These are phyloP conservation scores for Bipolaris sorokiniana DNA, from an alignment of 2,329 filamentous ascomycete genomes.

Conservation along the genomic window DNA sequence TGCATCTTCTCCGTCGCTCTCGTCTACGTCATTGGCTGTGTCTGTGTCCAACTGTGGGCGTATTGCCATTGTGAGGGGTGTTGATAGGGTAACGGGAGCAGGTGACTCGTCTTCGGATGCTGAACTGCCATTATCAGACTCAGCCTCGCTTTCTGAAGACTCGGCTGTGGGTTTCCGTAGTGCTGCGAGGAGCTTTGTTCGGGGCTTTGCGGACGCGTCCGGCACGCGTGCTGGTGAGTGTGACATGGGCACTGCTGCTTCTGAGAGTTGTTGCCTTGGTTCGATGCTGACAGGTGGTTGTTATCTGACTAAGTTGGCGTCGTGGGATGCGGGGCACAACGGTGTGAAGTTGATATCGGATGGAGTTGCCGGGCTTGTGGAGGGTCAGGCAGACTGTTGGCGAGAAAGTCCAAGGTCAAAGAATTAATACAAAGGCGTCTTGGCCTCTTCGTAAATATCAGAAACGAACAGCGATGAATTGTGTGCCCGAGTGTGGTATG, in stretches of 20 bases:
- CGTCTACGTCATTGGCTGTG: slow-evolving; percentile 29
- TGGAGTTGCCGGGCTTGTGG: not conserved
- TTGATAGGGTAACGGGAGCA: slow-evolving; percentile 47
- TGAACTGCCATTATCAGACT: slow-evolving; percentile 43
- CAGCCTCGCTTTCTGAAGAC: slow-evolving; percentile 51
- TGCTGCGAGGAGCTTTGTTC: slow-evolving; percentile 29
- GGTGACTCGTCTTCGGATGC: slow-evolving; percentile 31
- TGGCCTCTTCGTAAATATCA: not conserved
- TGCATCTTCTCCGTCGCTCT: slow-evolving; percentile 48
- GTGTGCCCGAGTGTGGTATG: slow-evolving; percentile 1
- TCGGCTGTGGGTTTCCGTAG: slow-evolving; percentile 24
- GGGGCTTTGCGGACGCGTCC: slow-evolving; percentile 29
- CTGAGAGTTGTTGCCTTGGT: not conserved
- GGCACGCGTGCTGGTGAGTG: slow-evolving; percentile 10
- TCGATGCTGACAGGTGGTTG: not conserved
- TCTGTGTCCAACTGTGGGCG: not conserved
- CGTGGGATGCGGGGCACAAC: not conserved
- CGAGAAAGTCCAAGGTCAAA: not conserved
- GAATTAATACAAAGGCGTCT: not conserved
- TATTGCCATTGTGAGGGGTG: not conserved
- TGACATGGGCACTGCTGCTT: not conserved
- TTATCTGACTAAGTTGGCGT: not conserved
- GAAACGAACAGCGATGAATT: not conserved
- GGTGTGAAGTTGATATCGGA: not conserved
- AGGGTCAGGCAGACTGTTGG: not conserved